Evolutionary conservation across 2,329 filamentous ascomycete genomes (phyloP).

Genomic region (Aspergillus fijiensis): DNA sequence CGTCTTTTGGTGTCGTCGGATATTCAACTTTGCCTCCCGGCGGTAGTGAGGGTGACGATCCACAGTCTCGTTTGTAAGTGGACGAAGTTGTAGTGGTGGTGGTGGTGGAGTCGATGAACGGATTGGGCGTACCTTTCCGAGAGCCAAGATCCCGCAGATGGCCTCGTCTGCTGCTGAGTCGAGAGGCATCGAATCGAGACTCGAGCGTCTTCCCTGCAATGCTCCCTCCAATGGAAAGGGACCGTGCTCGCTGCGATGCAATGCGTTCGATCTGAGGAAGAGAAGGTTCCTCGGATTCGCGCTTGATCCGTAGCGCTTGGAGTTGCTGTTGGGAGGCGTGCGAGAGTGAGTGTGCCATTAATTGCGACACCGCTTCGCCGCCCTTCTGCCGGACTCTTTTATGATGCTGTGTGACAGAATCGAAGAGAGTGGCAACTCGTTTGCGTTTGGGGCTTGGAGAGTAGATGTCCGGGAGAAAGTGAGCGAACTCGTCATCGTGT

Average conservation of each 20-base stretch:
- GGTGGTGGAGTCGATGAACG: conserved; percentile 21
- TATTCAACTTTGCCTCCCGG: conserved; percentile 20
- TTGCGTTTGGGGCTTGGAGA: conserved; percentile 46
- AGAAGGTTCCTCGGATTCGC: conserved; percentile 34
- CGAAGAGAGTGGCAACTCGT: conserved; percentile 44
- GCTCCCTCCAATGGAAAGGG: conserved; percentile 34
- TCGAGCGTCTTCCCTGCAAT: conserved; percentile 23
- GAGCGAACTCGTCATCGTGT: conserved; percentile 24
- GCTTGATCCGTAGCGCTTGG: conserved; percentile 35
- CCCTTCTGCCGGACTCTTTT: conserved; percentile 41
- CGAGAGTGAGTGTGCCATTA: conserved; percentile 37
- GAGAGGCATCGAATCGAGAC: conserved; percentile 15
- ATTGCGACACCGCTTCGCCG: conserved; percentile 40
- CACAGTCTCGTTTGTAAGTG: conserved; percentile 12
- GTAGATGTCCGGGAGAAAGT: conserved; percentile 40
- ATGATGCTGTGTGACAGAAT: conserved; percentile 43
- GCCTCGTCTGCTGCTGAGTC: conserved; percentile 25
- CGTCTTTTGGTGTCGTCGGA: conserved; percentile 24
- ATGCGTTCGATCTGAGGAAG: conserved; percentile 32
- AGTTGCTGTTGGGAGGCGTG: conserved; percentile 30
- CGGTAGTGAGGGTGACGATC: conserved; percentile 15
- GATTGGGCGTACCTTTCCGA: conserved; percentile 25
- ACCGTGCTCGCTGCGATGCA: conserved; percentile 31
- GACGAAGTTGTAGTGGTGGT: background rate
- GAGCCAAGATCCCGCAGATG: conserved; percentile 15